Base-by-base conservation (phyloP, 805 yeast species). In the Candida insectalens region DNA sequence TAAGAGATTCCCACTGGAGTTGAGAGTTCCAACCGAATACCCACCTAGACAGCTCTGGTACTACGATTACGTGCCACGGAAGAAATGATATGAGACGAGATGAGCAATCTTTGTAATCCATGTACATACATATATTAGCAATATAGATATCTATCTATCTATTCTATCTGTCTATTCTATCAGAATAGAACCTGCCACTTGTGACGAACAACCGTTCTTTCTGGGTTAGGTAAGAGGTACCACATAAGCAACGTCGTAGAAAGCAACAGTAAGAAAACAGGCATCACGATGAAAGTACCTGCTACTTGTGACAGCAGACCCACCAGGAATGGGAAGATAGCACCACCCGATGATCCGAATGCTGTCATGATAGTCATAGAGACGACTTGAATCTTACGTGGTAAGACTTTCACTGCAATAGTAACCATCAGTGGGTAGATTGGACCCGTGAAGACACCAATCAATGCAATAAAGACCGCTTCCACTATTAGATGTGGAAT, bases 11-110 rank as follows among this genome's bases (percentile, higher is more conserved):
- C 89, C 95, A 4, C 60, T 83, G 46, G 96, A 89, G 50, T 54
- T 84, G 55, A 74, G 92, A 50, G 75, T 83, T 7, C 98, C 98
- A 15, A 81, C 94, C 1, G 89, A 87, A 36, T 83, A 65, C 40
- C 98, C 98, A 10, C 82, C 96, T 14, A 74, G 72, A 48, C 68
- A 70, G 39, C 65, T 82, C 14, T 88, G 96, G 96, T 74, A 76
- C 36, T 71, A 71, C 47, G 71, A 75, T n/a, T 63, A 59, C 34
- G 43, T 44, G 16, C 58, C 62, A 27, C 41, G 47, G 15, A 14
- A 30, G 29, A 21, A 23, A 19, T 19, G 15, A n/a, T 21, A 29
- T 10, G 13, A n/a, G 8, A 12, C 12, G 14, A 12, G 25, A 28
- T 6, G 7, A 17, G 12, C 19, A n/a, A 28, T 17, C 13, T 12